These are phyloP conservation scores for Dendrobium nobile DNA, from an alignment of 106 monocot species.

Conservation along the genomic window DNA sequence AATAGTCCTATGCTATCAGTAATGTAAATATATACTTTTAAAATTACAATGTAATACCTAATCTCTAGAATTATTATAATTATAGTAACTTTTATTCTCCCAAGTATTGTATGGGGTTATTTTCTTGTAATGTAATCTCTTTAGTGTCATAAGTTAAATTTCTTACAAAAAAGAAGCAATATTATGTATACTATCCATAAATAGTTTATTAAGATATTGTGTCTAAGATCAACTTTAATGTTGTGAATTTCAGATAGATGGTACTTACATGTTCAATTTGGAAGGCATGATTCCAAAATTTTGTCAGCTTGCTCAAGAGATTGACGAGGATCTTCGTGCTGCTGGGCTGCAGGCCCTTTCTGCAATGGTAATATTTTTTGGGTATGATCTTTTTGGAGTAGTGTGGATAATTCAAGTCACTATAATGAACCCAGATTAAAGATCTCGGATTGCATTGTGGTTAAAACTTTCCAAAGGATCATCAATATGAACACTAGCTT, in stretches of 20 bases:
- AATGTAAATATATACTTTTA: neutral
- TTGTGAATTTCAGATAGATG: slow-evolving; percentile 45
- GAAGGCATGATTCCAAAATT: slow-evolving; percentile 79
- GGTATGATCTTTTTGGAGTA: neutral
- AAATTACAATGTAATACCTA: neutral
- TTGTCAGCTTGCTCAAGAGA: slow-evolving; percentile 73
- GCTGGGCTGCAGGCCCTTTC: slow-evolving; percentile 81
- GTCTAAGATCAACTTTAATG: neutral
- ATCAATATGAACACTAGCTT: neutral
- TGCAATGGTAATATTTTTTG: slow-evolving; percentile 49
- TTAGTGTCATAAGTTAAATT: neutral
- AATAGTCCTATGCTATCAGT: neutral
- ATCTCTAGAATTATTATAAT: neutral
- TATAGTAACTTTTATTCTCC: neutral
- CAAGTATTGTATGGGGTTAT: neutral
- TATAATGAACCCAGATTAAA: neutral
- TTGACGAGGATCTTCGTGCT: slow-evolving; percentile 59
- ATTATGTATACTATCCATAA: neutral
- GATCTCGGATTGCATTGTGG: neutral
- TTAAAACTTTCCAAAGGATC: neutral
- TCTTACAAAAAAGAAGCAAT: neutral
- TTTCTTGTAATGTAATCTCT: neutral
- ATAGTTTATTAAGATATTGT: neutral
- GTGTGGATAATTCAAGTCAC: neutral
- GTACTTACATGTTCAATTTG: slow-evolving; percentile 90